phyloP scores from a whole-genome alignment of 2,329 filamentous ascomycete species.

The Alternaria consortialis region DNA sequence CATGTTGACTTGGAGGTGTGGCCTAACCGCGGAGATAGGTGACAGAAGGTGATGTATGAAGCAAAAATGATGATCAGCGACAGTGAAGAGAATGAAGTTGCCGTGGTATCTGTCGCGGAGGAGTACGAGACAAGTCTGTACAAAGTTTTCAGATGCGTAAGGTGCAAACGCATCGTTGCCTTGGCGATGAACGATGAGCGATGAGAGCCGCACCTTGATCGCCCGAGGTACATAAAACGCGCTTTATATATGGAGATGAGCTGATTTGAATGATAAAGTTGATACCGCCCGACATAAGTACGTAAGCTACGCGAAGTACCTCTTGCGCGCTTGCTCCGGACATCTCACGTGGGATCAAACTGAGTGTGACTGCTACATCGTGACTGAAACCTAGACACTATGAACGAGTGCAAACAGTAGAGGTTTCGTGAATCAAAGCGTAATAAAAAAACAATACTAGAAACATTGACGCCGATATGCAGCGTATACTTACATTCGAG shows the following conservation, averaged over 20 bases:
- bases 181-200: background rate
- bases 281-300: background rate
- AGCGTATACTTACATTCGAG: background rate
- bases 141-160: background rate
- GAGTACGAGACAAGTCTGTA: background rate
- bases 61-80: background rate
- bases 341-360: background rate
- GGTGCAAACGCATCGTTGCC: background rate
- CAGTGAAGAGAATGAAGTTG: background rate
- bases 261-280: fast-evolving
- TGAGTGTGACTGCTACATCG: background rate
- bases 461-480: background rate
- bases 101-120: background rate
- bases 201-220: background rate
- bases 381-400: background rate
- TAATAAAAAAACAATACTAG: background rate
- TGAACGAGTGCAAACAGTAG: background rate
- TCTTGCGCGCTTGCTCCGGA: background rate
- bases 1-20: background rate
- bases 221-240: background rate
- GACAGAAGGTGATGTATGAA: background rate
- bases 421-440: too few relatives aligned
- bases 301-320: background rate
- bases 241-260: background rate
- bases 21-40: background rate